Evolutionary conservation across 108 stramenopile species (phyloP).

Genomic region (Skeletonema costatum): DNA sequence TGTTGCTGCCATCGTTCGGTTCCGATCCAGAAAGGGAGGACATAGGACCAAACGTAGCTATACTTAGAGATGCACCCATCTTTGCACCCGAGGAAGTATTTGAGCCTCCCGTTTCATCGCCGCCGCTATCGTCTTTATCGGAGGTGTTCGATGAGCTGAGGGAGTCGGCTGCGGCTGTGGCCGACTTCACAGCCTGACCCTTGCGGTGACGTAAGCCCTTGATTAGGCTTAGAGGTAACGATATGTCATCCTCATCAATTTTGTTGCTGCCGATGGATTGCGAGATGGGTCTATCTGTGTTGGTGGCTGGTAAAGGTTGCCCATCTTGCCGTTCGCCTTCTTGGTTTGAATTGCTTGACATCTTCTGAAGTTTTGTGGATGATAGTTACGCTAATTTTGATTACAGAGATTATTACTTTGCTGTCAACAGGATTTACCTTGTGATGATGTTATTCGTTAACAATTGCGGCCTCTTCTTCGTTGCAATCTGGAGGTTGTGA

Average conservation of each 20-base stretch:
- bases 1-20: constrained; percentile 8
- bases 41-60: constrained; percentile 12
- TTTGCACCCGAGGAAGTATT: constrained; percentile 18
- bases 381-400: background rate
- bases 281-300: background rate
- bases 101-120: constrained; percentile 21
- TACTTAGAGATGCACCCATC: constrained; percentile 2
- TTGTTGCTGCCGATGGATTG: constrained; percentile 11
- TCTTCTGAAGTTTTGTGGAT: background rate
- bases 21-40: constrained; percentile 34
- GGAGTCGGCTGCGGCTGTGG: constrained; percentile 14
- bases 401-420: background rate
- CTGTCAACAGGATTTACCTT: background rate
- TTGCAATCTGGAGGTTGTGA: background rate
- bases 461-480: too few species aligned
- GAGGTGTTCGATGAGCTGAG: constrained; percentile 24
- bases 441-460: too few species aligned
- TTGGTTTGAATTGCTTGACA: background rate
- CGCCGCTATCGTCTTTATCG: constrained; percentile 39
- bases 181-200: background rate
- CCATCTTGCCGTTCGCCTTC: background rate
- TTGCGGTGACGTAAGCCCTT: constrained; percentile 22
- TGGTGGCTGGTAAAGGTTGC: background rate
- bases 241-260: constrained; percentile 26
- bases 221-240: constrained; percentile 34